Percentiles rank a stretch among this genome's conserved stretches.
These are phyloP conservation scores for Pythium vanterpoolii DNA, from an alignment of 352 stramenopile species.

Conservation along the genomic window DNA sequence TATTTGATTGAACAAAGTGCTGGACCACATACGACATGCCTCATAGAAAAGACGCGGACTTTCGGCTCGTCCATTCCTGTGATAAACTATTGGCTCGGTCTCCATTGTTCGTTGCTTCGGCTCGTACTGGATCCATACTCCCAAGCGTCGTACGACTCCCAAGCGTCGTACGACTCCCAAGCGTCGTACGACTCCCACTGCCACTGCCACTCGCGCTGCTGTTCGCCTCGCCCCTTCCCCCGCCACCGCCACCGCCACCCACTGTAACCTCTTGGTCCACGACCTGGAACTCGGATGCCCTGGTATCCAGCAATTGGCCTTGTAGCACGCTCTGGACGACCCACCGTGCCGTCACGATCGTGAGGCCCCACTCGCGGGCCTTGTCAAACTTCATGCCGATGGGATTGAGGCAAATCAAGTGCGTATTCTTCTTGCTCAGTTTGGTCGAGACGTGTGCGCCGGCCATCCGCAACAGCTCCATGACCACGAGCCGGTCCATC, in stretches of 20 bases:
- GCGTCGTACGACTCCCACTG: conserved; percentile 5
- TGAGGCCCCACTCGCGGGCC: conserved; percentile 46
- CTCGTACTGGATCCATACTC: background rate
- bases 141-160: no score
- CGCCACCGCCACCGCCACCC: no score
- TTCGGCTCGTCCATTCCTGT: background rate
- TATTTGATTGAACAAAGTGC: no score
- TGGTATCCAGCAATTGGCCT: conserved; percentile 33
- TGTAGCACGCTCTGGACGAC: conserved; percentile 59
- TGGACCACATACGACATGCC: no score
- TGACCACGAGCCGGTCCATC: conserved; percentile 59
- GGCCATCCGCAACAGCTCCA: conserved; percentile 49
- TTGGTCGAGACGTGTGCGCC: conserved; percentile 50
- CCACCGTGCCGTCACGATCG: conserved; percentile 61
- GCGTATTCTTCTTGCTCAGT: conserved; percentile 55
- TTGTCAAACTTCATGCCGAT: conserved; percentile 66
- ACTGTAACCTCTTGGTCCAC: conserved; percentile 11
- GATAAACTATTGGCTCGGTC: background rate
- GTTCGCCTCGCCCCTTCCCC: no score
- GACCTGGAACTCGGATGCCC: conserved; percentile 24
- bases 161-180: no score
- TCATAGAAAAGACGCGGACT: background rate
- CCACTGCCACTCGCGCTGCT: no score
- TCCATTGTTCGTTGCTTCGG: background rate
- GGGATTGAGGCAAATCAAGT: conserved; percentile 52